Evolutionary conservation across 1,284 basidiomycete species (phyloP).

Genomic region (Malassezia caprae): DNA sequence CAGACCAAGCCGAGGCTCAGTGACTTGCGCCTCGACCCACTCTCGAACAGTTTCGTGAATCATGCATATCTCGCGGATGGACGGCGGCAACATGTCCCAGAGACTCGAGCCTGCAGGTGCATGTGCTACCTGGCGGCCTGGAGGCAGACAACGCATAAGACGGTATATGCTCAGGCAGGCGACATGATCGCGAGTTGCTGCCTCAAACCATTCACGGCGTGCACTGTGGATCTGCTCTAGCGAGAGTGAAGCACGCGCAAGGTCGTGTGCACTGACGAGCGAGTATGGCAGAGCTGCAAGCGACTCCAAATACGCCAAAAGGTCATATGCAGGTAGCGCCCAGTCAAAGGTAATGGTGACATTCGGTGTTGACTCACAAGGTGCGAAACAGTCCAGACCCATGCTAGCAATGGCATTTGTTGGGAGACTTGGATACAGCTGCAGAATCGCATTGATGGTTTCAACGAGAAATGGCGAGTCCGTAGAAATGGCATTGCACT

Average conservation of each 20-base stretch:
- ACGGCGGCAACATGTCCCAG: conserved; percentile 4
- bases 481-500: conserved; percentile 23
- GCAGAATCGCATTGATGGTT: neutral
- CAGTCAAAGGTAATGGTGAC: conserved; percentile 3
- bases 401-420: neutral
- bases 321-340: conserved; percentile 14
- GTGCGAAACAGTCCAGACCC: neutral
- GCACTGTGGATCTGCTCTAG: conserved; percentile 4
- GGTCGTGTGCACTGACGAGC: neutral
- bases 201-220: neutral
- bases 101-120: neutral
- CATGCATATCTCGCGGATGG: conserved; percentile 6
- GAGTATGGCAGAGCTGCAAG: conserved; percentile 23
- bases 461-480: conserved; percentile 18
- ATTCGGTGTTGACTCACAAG: neutral
- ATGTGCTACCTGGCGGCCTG: neutral
- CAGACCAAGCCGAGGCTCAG: conserved; percentile 37
- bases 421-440: neutral
- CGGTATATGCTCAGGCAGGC: conserved; percentile 1
- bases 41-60: conserved; percentile 7
- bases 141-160: conserved; percentile 2
- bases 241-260: neutral
- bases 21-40: conserved; percentile 41
- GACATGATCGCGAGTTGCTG: neutral
- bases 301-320: conserved; percentile 41